Percentiles rank a stretch among this genome's conserved stretches.
phyloP scores from a whole-genome alignment of 331 rosid genomes.

The Malus hybrid region DNA sequence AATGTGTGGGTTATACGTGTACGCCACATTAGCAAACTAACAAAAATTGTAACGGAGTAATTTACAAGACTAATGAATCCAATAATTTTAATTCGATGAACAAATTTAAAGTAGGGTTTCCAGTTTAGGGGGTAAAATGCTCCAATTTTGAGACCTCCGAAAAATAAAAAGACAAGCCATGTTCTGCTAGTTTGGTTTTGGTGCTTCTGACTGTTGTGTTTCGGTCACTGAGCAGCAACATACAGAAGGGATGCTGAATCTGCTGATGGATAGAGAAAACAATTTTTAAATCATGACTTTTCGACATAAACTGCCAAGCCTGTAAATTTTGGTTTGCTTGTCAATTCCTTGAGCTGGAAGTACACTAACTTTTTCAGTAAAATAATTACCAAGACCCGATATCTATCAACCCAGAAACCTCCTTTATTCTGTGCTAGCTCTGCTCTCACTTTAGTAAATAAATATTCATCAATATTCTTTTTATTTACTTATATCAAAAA shows the following conservation, averaged over 20 bases:
- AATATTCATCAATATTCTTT: neutral
- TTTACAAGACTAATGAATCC: neutral
- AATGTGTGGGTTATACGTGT: neutral
- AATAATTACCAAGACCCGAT: neutral
- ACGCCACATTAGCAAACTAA: no score
- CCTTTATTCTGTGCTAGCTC: neutral
- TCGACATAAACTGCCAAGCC: neutral
- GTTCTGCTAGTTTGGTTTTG: neutral
- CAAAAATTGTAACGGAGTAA: no score
- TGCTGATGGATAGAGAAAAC: neutral
- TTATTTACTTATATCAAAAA: neutral
- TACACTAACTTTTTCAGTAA: neutral
- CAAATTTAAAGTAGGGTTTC: neutral
- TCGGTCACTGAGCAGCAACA: neutral
- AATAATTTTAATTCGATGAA: neutral
- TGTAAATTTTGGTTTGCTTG: slow-evolving; percentile 5
- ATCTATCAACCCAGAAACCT: neutral
- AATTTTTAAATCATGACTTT: neutral
- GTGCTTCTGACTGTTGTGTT: neutral
- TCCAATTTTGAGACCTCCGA: neutral
- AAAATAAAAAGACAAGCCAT: neutral
- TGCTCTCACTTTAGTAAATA: neutral
- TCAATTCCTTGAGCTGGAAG: neutral
- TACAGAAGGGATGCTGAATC: neutral
- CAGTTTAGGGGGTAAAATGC: neutral